These are phyloP conservation scores for Aspergillus conjunctus DNA, from an alignment of 495 filamentous ascomycete species.

Conservation along the genomic window DNA sequence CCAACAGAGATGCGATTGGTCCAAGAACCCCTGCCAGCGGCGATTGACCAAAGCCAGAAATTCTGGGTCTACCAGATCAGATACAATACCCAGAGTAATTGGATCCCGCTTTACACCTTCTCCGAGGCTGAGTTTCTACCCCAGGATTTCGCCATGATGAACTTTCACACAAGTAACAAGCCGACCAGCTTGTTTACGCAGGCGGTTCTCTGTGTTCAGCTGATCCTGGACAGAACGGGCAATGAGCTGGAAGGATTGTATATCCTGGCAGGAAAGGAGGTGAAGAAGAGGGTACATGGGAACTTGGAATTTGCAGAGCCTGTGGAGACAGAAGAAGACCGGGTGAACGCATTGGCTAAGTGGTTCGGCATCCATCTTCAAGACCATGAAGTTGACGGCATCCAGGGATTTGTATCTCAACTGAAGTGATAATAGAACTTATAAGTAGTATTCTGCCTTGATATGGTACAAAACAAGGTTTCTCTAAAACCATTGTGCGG, in stretches of 20 bases:
- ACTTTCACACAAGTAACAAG: conserved; percentile 47
- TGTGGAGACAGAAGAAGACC: conserved; percentile 53
- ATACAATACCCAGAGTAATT: conserved; percentile 45
- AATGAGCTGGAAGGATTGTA: conserved; percentile 56
- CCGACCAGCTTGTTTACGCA: conserved; percentile 56
- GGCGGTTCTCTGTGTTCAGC: conserved; percentile 53
- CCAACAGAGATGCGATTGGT: conserved; percentile 53
- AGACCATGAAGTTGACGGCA: conserved; percentile 51
- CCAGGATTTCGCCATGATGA: conserved; percentile 63
- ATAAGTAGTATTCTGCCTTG: conserved; percentile 14
- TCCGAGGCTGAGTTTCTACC: conserved; percentile 61
- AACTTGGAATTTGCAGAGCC: conserved; percentile 52
- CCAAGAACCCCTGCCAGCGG: conserved; percentile 45
- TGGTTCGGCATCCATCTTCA: conserved; percentile 59
- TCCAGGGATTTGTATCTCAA: conserved; percentile 52
- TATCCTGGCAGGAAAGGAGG: conserved; percentile 54
- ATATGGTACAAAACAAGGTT: conserved; percentile 28
- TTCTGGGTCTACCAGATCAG: conserved; percentile 64
- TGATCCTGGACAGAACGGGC: conserved; percentile 45
- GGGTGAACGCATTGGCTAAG: conserved; percentile 54
- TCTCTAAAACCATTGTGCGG: conserved; percentile 22
- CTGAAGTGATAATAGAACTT: conserved; percentile 33
- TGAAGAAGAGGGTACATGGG: conserved; percentile 59
- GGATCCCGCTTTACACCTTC: conserved; percentile 61
- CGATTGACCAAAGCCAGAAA: conserved; percentile 45